Percentiles rank a stretch among this genome's conserved stretches.
phyloP scores from a whole-genome alignment of 129 eudicot species.

The Logfia minima region DNA sequence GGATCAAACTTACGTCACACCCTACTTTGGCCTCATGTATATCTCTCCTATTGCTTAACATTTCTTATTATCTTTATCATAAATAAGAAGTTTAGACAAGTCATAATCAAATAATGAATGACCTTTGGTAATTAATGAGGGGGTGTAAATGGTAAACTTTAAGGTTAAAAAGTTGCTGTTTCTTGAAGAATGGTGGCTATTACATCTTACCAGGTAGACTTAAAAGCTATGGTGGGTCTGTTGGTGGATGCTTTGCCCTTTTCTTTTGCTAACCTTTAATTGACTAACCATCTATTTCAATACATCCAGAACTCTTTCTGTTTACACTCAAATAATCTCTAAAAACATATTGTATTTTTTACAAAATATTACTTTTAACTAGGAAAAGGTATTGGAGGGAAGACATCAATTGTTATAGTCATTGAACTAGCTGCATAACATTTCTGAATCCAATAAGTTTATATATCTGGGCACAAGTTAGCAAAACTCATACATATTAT shows the following conservation, averaged over 20 bases:
- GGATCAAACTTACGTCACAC: too few relatives aligned
- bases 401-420: background rate
- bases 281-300: conserved; percentile 30
- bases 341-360: background rate
- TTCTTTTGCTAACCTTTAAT: conserved; percentile 45
- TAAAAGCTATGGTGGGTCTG: conserved; percentile 35
- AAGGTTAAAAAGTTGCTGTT: conserved; percentile 25
- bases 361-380: background rate
- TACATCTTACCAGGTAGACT: conserved; percentile 21
- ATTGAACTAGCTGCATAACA: too few relatives aligned
- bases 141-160: conserved; percentile 16
- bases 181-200: conserved; percentile 27
- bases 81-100: too few relatives aligned
- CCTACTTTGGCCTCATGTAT: too few relatives aligned
- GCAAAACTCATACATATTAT: background rate
- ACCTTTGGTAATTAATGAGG: background rate
- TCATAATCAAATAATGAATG: background rate
- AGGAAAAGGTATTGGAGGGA: background rate
- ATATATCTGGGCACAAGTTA: background rate
- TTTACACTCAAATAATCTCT: background rate
- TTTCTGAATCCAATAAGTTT: too few relatives aligned
- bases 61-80: too few relatives aligned
- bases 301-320: background rate
- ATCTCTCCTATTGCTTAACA: too few relatives aligned
- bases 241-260: conserved; percentile 44